Conservation (phyloP, 2,329 filamentous ascomycete genomes). For the Macrophomina pseudophaseolina region DNA sequence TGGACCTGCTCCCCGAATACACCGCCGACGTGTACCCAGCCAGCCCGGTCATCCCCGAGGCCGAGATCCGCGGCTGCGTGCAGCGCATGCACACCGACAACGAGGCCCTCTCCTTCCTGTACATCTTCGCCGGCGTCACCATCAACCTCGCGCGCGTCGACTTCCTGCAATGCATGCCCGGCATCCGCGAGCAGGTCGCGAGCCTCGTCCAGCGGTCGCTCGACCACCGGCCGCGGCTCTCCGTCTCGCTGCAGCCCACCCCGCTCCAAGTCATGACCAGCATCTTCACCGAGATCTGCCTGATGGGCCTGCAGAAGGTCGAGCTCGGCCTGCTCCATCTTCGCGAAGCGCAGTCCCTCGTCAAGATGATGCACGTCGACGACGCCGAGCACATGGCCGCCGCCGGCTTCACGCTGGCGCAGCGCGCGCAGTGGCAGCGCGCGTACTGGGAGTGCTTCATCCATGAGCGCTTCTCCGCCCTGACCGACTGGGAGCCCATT, state of each 20-base stretch:
- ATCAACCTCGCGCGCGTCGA: constrained; percentile 11
- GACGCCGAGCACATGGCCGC: constrained; percentile 42
- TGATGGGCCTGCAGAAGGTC: constrained; percentile 73
- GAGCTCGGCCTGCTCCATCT: constrained; percentile 81
- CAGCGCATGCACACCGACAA: constrained; percentile 19
- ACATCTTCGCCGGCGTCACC: constrained; percentile 45
- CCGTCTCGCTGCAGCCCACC: constrained; percentile 32
- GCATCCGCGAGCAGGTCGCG: constrained; percentile 9
- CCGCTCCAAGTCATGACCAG: constrained; percentile 65
- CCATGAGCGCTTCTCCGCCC: constrained; percentile 62
- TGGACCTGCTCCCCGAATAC: constrained; percentile 53
- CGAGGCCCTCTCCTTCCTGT: constrained; percentile 51
- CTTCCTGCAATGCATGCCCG: constrained; percentile 32
- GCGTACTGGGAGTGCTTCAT: constrained; percentile 63
- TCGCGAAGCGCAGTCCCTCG: constrained; percentile 74
- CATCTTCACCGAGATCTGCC: constrained; percentile 77
- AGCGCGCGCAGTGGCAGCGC: constrained; percentile 52
- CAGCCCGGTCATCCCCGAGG: constrained; percentile 52
- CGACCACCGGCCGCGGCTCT: constrained; percentile 32
- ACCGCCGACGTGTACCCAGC: constrained; percentile 53
- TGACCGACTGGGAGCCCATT: constrained; percentile 55
- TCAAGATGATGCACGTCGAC: constrained; percentile 43
- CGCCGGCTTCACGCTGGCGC: constrained; percentile 38
- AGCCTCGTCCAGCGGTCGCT: constrained; percentile 15
- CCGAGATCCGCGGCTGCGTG: constrained; percentile 44